These are phyloP conservation scores for Trichoderma atroviride DNA, from an alignment of 2,329 filamentous ascomycete species.

Conservation along the genomic window DNA sequence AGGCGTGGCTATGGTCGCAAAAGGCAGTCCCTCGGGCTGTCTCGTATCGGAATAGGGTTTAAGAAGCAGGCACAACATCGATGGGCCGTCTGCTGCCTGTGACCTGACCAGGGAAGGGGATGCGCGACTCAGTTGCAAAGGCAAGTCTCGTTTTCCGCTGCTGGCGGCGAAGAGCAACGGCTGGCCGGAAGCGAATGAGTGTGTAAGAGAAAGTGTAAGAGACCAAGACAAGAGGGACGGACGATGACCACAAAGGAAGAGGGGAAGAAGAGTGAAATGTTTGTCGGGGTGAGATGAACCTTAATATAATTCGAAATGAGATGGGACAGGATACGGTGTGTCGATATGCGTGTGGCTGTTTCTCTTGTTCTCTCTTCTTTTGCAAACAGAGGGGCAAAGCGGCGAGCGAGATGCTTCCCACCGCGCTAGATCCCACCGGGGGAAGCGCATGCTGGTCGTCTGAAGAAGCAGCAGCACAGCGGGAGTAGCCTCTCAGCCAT, in stretches of 20 bases:
- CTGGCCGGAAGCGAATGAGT: neutral
- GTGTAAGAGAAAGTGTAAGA: neutral
- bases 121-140: slow-evolving; percentile 7
- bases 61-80: slow-evolving; percentile 17
- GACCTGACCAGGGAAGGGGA: slow-evolving; percentile 3
- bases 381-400: slow-evolving; percentile 18
- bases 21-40: slow-evolving; percentile 12
- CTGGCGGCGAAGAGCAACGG: neutral
- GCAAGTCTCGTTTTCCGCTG: neutral
- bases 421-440: slow-evolving; percentile 26
- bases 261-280: neutral
- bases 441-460: slow-evolving; percentile 22
- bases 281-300: slow-evolving; percentile 25
- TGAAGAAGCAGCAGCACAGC: slow-evolving; percentile 9
- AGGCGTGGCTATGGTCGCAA: neutral
- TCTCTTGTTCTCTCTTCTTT: neutral
- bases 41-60: slow-evolving; percentile 7
- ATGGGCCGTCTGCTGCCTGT: slow-evolving; percentile 10
- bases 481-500: slow-evolving; percentile 20
- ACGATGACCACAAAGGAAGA: neutral
- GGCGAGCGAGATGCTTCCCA: slow-evolving; percentile 6
- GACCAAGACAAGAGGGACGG: neutral
- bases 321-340: slow-evolving; percentile 16
- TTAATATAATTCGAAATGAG: slow-evolving; percentile 27
- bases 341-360: slow-evolving; percentile 18